Base-by-base conservation (phyloP, 1,139 yeast species). In the Sugiyamaella paludigena region DNA sequence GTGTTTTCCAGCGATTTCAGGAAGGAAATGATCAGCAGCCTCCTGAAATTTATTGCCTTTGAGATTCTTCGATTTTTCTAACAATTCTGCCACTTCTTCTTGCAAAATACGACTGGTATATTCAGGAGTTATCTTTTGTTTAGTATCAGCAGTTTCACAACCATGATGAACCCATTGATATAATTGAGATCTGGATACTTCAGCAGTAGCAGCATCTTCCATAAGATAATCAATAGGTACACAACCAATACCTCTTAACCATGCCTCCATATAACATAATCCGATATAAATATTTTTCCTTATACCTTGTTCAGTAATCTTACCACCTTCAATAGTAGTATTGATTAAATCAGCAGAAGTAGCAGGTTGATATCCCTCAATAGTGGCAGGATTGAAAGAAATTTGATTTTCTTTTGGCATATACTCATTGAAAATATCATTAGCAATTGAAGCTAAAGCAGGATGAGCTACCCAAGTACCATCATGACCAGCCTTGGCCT, bases 161-260 rank as follows among this genome's bases (percentile, higher is more conserved):
- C 81, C 81, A 66, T 84, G 89, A 54, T 80, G 78, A 53, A 84
- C 87, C 91, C 91, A 84, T 68, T 84, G 88, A 79, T 85, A 81
- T 59, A 84, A 76, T 69, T 83, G 88, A 33, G 86, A 78, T 67
- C 91, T 79, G 29, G 88, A 83, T 40, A 84, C 89, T 69, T 84
- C 91, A 45, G 91, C 91, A 49, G 91, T 84, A 45, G 91, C 91
- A 41, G 91, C 91, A 64, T 84, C 91, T 72, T 84, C 91, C 91
- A 84, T 84, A 70, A 84, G 75, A 66, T 79, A 81, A 74, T 84
- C 83, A 68, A 84, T 84, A 60, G 91, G 89, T 51, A 84, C 88
- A 73, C 89, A 83, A 12, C 91, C 89, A 55, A 79, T 68, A 53
- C 86, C 84, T 61, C 87, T 77, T 63, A 84, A 78, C 91, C 91